phyloP scores from a whole-genome alignment of 2,329 filamentous ascomycete genomes.

The Hymenoscyphus scutula region DNA sequence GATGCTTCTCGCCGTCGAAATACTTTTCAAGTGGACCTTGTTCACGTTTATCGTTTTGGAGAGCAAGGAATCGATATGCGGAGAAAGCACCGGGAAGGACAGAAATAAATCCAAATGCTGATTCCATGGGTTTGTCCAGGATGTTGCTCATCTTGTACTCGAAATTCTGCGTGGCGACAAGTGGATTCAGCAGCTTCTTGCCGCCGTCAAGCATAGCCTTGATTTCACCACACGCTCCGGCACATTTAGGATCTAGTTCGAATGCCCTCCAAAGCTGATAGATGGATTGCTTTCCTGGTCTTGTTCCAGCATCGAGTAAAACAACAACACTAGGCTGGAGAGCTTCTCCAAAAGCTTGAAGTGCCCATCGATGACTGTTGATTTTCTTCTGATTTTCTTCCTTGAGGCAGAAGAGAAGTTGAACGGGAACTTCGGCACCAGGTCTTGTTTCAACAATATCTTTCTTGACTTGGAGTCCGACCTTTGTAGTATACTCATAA shows the following conservation, averaged over 20 bases:
- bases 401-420: constrained; percentile 30
- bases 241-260: constrained; percentile 24
- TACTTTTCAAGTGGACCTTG: constrained; percentile 71
- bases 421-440: constrained; percentile 68
- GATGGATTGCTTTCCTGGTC: constrained; percentile 22
- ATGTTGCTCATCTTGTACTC: constrained; percentile 33
- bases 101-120: constrained; percentile 29
- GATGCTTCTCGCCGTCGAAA: constrained; percentile 70
- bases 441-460: constrained; percentile 81
- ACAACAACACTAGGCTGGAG: constrained; percentile 26
- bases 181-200: constrained; percentile 27
- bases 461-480: constrained; percentile 81
- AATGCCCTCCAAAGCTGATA: constrained; percentile 29
- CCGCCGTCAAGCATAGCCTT: constrained; percentile 25
- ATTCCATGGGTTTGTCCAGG: constrained; percentile 31
- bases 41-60: constrained; percentile 67
- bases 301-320: constrained; percentile 29
- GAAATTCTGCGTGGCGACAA: constrained; percentile 31
- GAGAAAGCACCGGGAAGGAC: constrained; percentile 61
- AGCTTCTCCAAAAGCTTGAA: constrained; percentile 27
- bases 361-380: constrained; percentile 29
- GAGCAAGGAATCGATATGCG: constrained; percentile 67
- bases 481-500: constrained; percentile 58
- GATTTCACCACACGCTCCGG: constrained; percentile 31
- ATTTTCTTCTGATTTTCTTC: constrained; percentile 31